phyloP scores from a whole-genome alignment of 345 rosid species.

The Eucalyptus marginata region DNA sequence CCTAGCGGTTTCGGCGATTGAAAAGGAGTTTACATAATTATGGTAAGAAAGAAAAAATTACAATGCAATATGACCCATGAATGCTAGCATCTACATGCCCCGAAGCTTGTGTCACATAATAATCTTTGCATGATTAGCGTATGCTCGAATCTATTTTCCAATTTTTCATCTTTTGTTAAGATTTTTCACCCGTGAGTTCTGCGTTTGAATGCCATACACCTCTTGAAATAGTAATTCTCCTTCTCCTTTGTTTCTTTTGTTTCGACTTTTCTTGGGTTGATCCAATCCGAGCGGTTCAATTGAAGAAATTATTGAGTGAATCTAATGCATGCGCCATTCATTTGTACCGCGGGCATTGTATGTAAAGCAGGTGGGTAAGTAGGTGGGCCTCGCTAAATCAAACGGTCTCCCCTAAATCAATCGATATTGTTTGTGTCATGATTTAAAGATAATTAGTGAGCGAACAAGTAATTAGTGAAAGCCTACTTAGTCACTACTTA shows the following conservation, averaged over 20 bases:
- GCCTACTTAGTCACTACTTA: neutral
- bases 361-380: too few relatives aligned
- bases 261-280: too few relatives aligned
- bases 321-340: neutral
- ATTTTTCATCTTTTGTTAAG: neutral
- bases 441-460: neutral
- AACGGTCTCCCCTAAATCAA: neutral
- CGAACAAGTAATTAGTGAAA: neutral
- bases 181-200: neutral
- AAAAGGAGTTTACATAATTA: neutral
- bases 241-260: neutral
- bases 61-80: neutral
- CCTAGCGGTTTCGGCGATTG: neutral
- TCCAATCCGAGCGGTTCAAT: neutral
- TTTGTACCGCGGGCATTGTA: neutral
- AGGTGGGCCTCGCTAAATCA: neutral
- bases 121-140: neutral
- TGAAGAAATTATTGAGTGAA: neutral
- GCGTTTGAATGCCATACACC: neutral
- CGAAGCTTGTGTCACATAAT: neutral
- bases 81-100: neutral
- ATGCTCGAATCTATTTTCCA: neutral
- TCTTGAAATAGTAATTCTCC: neutral
- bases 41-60: too few relatives aligned
- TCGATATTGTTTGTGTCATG: neutral